Base-by-base conservation (phyloP, 768 basidiomycete species). In the Tulasnella sp. region DNA sequence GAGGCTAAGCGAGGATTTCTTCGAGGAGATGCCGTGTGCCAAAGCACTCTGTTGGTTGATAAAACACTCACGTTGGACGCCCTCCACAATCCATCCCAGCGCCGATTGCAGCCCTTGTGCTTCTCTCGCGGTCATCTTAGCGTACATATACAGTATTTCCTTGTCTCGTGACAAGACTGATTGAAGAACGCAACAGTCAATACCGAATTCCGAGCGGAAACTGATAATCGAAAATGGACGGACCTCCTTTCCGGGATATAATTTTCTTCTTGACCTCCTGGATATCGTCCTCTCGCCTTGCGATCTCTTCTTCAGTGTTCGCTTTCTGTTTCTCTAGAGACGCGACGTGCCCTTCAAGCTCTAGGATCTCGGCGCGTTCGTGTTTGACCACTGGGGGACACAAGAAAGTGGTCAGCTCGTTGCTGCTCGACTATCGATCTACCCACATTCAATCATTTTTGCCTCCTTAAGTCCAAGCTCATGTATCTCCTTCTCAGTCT, bases 391-490 rank as follows among this genome's bases (percentile, higher is more conserved):
- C 86, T 2, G 26, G 27, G 1, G 9, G 32, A 42, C 17, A 38
- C 41, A 19, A 19, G n/a, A n/a, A n/a, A n/a, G n/a, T n/a, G n/a
- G n/a, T 75, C 72, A 58, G 76, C 15, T 86, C 74, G 0, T 81
- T 74, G 0, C 79, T 74, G 2, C 90, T 75, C n/a, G n/a, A n/a
- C n/a, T n/a, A n/a, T n/a, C n/a, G n/a, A n/a, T n/a, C n/a, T n/a
- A n/a, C 80, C n/a, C 69, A 91, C 90, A 80, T 58, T 80, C 78
- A 2, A 89, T 77, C 58, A 94, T 77, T 53, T 88, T 84, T 29
- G 89, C 84, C 71, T 93, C 91, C 66, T 76, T 78, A 53, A 86
- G 68, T 65, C 90, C 87, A 72, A 86, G 90, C 45, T 82, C 75
- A 56, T 80, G 83, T 1, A 80, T 91, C 70, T 90, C 85, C 0